Base-by-base conservation (phyloP, 345 rosid genomes). In the Euphorbia pulcherrima region DNA sequence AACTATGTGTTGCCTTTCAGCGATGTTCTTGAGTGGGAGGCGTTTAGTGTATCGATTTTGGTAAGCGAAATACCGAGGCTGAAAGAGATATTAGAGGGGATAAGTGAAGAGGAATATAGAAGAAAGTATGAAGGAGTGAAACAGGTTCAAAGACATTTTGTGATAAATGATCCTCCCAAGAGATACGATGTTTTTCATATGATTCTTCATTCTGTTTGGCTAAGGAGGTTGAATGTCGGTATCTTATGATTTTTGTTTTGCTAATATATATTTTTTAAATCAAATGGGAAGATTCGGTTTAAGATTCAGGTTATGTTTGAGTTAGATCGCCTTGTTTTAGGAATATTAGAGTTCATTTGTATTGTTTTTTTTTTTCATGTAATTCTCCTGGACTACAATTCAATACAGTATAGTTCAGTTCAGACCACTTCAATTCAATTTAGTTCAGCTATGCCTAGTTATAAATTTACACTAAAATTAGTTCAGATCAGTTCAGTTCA, bases 121-220 rank as follows among this genome's bases (percentile, higher is more conserved):
- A 80, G 68, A 53, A 69, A 86, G 79, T 73, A 65, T 28, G 69
- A 74, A 23, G 67, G 82, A 56, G 86, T 86, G 64, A 80, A 65
- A 77, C 78, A 76, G 60, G 90, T 85, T 52, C 85, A 80, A 60
- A 66, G 77, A 28, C 94, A 88, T 72, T 86, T 88, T 65, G 41
- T 83, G 72, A 78, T 86, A 21, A 83, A 90, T 71, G 74, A 81
- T 65, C 80, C 97, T 59, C 90, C 94, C 21, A 84, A 69, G 74
- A 79, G 87, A 71, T 88, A 71, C 50, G 97, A 90, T 78, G 82
- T 88, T 27, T 88, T 88, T 63, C 81, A 85, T 48, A 86, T 90
- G 97, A 84, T 82, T 20, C 51, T 88, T 60, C 97, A 88, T 51
- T 88, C 97, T 0, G 64, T 90, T 33, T 88, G 97, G 97, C 83